Percentiles rank a stretch among this genome's conserved stretches.
Conservation (phyloP, 2,329 filamentous ascomycete genomes). For the Colletotrichum sp. region DNA sequence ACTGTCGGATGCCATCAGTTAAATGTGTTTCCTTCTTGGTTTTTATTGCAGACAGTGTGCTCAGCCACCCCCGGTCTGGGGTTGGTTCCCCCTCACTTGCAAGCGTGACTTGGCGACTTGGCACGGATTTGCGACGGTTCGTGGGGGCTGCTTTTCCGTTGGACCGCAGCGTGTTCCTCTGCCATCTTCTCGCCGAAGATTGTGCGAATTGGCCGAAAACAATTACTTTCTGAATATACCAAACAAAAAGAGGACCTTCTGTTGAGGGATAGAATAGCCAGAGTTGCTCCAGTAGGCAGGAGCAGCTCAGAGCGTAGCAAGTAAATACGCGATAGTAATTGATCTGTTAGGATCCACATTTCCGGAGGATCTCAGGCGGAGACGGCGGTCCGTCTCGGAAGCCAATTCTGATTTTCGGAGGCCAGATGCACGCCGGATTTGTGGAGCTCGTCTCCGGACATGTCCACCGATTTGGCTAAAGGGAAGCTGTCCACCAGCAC, state of each 20-base stretch:
- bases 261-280: accelerated
- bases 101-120: background rate
- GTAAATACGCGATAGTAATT: accelerated
- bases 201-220: background rate
- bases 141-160: conserved; percentile 1
- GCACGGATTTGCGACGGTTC: background rate
- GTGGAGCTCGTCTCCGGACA: background rate
- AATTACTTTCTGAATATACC: no score
- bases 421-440: background rate
- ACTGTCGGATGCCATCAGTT: background rate
- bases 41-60: background rate
- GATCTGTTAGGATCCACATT: background rate
- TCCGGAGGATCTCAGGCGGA: background rate
- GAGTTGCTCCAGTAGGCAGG: background rate
- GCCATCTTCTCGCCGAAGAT: background rate
- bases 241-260: background rate
- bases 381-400: background rate
- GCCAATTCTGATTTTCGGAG: background rate
- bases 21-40: background rate
- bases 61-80: conserved; percentile 12
- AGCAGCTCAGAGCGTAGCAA: background rate
- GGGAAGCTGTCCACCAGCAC: background rate
- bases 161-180: background rate
- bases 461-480: background rate
- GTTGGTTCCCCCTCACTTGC: background rate